These are phyloP conservation scores for Fusarium kyushuense DNA, from an alignment of 2,329 filamentous ascomycete species.

Conservation along the genomic window DNA sequence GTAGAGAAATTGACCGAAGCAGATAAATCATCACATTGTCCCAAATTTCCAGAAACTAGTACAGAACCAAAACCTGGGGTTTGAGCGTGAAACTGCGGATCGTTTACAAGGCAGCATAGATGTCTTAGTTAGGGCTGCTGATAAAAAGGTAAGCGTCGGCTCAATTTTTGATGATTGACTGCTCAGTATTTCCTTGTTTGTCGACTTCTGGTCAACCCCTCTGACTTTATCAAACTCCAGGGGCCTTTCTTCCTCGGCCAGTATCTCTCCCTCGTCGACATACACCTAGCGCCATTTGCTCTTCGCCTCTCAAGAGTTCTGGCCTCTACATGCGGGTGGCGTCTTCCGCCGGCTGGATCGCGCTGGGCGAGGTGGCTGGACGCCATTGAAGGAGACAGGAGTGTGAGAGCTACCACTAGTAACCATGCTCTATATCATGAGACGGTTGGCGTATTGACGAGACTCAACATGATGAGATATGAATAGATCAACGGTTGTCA, in stretches of 20 bases:
- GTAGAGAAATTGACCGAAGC: not conserved
- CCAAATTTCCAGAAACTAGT: slow-evolving; percentile 81
- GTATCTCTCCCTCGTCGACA: slow-evolving; percentile 73
- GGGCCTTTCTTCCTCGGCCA: slow-evolving; percentile 76
- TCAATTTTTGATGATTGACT: slow-evolving; percentile 2
- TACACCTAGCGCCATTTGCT: slow-evolving; percentile 82
- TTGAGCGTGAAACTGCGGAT: slow-evolving; percentile 69
- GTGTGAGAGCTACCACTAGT: slow-evolving; percentile 76
- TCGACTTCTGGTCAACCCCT: not conserved
- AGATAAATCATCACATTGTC: slow-evolving; percentile 82
- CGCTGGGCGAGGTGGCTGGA: slow-evolving; percentile 78
- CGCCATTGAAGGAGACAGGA: slow-evolving; percentile 73
- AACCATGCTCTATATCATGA: slow-evolving; percentile 63
- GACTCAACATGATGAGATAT: not conserved
- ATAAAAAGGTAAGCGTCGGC: slow-evolving; percentile 53
- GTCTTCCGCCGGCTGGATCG: slow-evolving; percentile 70
- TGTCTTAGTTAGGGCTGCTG: slow-evolving; percentile 61
- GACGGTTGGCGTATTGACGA: slow-evolving; percentile 68
- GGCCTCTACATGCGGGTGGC: slow-evolving; percentile 74
- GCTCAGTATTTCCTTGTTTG: not conserved
- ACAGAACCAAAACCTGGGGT: slow-evolving; percentile 69
- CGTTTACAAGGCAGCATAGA: slow-evolving; percentile 75
- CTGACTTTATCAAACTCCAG: slow-evolving; percentile 34
- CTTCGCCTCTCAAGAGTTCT: slow-evolving; percentile 75
- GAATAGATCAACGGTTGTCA: not conserved